A percentile compares a stretch with the other conserved stretches of the same genome.
These are phyloP conservation scores for Teratosphaeria viscida DNA, from an alignment of 2,329 filamentous ascomycete genomes.

Conservation along the genomic window DNA sequence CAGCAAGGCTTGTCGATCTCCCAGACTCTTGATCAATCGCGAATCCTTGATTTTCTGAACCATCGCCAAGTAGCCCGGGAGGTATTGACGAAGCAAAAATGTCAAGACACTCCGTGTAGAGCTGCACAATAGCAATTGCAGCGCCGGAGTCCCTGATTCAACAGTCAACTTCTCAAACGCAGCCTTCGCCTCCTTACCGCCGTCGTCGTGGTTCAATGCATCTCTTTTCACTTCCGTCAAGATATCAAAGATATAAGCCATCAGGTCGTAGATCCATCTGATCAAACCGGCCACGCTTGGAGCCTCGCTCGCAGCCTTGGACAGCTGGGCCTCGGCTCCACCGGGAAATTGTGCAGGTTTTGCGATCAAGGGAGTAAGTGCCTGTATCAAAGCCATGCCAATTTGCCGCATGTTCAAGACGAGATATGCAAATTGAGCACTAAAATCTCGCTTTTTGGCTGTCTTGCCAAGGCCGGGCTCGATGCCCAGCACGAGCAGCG, in stretches of 20 bases:
- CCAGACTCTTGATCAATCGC: conserved; percentile 38
- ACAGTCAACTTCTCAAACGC: conserved; percentile 12
- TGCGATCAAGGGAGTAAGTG: conserved; percentile 6
- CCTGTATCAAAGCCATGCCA: conserved; percentile 16
- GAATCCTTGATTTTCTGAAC: not conserved
- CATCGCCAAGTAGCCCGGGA: not conserved
- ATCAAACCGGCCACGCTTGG: conserved; percentile 63
- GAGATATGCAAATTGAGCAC: conserved; percentile 64
- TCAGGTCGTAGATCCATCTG: conserved; percentile 64
- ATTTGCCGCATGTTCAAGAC: conserved; percentile 64
- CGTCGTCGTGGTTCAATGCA: not conserved
- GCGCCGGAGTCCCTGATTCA: conserved; percentile 14
- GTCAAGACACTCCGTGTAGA: conserved; percentile 61
- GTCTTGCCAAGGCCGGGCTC: conserved; percentile 32
- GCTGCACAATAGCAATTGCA: conserved; percentile 57
- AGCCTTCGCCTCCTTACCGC: conserved; percentile 5
- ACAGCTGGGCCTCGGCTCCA: not conserved
- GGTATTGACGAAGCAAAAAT: conserved; percentile 25
- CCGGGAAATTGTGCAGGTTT: not conserved
- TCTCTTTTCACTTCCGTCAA: conserved; percentile 33
- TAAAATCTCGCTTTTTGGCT: conserved; percentile 51
- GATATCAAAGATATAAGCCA: conserved; percentile 46
- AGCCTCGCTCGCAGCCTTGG: conserved; percentile 4
- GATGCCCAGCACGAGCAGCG: conserved; percentile 70
- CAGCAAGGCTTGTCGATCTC: conserved; percentile 39